Conservation (phyloP, 257 asterid genomes). For the Anisodus acutangulus region DNA sequence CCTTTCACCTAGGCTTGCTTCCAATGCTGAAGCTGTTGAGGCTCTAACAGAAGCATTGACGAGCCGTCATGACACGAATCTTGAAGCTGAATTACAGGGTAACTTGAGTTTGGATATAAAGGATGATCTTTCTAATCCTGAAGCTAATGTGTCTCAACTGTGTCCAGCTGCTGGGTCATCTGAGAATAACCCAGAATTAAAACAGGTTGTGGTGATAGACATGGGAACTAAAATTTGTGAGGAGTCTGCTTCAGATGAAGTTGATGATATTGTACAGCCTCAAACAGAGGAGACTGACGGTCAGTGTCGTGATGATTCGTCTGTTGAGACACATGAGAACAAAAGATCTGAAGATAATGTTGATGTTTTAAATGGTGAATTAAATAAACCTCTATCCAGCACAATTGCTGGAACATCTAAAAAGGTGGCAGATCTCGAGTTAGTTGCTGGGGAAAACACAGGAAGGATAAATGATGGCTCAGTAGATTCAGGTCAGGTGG, state of each 20-base stretch:
- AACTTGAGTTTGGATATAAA: conserved; percentile 21
- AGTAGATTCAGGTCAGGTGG: conserved; percentile 25
- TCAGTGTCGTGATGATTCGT: conserved; percentile 20
- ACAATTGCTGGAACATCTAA: conserved; percentile 15
- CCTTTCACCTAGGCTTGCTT: conserved; percentile 21
- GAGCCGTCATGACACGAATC: not conserved
- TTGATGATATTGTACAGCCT: not conserved
- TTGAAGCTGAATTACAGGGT: not conserved
- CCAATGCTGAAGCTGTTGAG: conserved; percentile 18
- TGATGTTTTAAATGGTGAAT: not conserved
- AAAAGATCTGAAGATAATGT: conserved; percentile 6
- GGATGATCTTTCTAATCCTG: conserved; percentile 1
- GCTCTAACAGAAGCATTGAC: not conserved
- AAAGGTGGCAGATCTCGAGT: conserved; percentile 24
- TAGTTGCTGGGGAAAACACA: not conserved
- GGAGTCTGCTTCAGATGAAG: conserved; percentile 24
- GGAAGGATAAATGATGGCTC: conserved; percentile 17
- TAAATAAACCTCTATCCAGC: conserved; percentile 8
- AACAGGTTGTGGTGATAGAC: conserved; percentile 30
- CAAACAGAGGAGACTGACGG: not conserved
- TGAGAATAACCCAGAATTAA: conserved; percentile 6
- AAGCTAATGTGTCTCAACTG: conserved; percentile 18
- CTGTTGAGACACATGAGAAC: conserved; percentile 29
- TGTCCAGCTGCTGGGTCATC: conserved; percentile 22
- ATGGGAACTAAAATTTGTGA: not conserved